Evolutionary conservation across 1,284 basidiomycete genomes (phyloP).

Genomic region (Rhodotorula sp.): DNA sequence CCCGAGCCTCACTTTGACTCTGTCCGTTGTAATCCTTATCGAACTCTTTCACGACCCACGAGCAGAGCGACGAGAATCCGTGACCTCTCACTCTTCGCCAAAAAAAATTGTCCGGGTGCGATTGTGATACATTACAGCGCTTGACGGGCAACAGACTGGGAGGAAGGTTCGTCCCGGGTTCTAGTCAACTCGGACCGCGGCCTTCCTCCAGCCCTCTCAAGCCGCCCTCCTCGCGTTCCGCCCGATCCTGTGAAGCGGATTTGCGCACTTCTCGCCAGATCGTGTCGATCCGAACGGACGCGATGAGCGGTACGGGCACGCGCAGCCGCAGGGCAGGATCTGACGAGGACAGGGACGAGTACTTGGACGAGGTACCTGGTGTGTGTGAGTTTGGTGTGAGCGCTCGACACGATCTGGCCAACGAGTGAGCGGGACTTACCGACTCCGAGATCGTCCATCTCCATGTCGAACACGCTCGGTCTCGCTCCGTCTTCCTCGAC

Average conservation of each 20-base stretch:
- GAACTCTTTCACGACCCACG: too few species aligned
- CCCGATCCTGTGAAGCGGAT: background rate
- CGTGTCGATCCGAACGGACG: conserved; percentile 2
- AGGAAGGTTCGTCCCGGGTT: background rate
- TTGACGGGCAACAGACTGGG: too few species aligned
- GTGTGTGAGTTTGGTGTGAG: too few species aligned
- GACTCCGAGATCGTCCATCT: background rate
- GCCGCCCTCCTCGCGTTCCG: background rate
- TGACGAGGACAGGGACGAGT: background rate
- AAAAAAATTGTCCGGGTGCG: too few species aligned
- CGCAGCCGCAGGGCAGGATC: background rate
- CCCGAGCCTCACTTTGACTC: too few species aligned
- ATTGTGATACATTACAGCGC: background rate
- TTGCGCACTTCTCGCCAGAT: background rate
- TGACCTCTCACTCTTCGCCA: too few species aligned
- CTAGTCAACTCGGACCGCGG: background rate
- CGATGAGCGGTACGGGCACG: conserved; percentile 7
- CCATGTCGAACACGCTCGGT: too few species aligned
- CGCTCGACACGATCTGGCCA: too few species aligned
- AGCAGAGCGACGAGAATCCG: too few species aligned
- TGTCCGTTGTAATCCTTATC: too few species aligned
- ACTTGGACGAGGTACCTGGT: background rate
- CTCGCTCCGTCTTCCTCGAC: too few species aligned
- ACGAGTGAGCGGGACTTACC: background rate
- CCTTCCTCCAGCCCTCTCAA: conserved; percentile 8